A percentile compares a stretch with the other conserved stretches of the same genome.
These are phyloP conservation scores for Triglochin maritima DNA, from an alignment of 106 monocot species.

Conservation along the genomic window DNA sequence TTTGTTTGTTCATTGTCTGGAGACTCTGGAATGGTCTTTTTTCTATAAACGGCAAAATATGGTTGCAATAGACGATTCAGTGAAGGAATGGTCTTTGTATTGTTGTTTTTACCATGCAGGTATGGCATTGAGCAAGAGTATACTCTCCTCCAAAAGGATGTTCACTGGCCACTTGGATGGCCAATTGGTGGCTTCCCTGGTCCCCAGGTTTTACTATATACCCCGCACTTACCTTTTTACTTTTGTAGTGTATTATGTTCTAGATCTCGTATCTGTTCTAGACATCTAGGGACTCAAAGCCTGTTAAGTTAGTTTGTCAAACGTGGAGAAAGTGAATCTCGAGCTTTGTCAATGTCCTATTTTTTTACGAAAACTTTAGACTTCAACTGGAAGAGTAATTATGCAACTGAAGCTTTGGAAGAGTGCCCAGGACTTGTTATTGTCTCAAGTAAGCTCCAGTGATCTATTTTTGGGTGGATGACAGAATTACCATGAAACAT, in stretches of 20 bases:
- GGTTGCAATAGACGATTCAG: no score
- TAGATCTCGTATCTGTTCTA: neutral
- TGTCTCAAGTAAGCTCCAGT: no score
- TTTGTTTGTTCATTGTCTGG: no score
- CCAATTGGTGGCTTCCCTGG: slow-evolving; percentile 25
- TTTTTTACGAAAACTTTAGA: neutral
- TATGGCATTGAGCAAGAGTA: slow-evolving; percentile 26
- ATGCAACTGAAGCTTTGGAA: neutral
- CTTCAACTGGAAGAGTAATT: neutral
- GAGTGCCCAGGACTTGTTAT: neutral
- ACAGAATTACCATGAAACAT: no score
- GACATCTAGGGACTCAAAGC: no score
- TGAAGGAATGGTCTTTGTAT: neutral
- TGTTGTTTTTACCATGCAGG: neutral
- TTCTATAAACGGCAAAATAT: no score
- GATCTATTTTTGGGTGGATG: no score
- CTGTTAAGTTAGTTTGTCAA: no score
- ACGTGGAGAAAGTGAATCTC: no score
- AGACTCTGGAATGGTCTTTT: no score
- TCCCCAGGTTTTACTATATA: slow-evolving; percentile 13
- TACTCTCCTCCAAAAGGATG: slow-evolving; percentile 20
- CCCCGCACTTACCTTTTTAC: neutral
- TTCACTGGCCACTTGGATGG: slow-evolving; percentile 24
- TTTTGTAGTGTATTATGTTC: neutral
- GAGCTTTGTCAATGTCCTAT: neutral